Conservation (phyloP, 2,329 filamentous ascomycete genomes). For the Aspergillus glaucus region DNA sequence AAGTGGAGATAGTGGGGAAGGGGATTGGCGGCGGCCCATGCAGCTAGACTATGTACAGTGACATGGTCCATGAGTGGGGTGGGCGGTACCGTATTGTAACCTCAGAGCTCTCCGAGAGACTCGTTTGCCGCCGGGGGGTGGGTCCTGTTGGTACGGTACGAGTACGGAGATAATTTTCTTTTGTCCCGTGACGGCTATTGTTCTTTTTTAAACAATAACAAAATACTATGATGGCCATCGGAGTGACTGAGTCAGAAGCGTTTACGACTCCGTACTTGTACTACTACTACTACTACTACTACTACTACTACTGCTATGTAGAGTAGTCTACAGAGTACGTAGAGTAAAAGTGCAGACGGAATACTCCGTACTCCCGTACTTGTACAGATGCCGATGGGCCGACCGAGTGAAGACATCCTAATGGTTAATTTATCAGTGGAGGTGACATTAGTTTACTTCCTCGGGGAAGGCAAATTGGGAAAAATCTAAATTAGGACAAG, state of each 20-base stretch:
- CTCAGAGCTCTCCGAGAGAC: neutral
- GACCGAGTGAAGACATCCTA: constrained; percentile 3
- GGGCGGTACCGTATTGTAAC: constrained; percentile 2
- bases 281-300: too few relatives aligned
- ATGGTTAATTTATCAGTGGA: neutral
- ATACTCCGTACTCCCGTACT: neutral
- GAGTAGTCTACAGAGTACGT: neutral
- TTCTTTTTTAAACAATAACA: too few relatives aligned
- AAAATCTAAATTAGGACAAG: neutral
- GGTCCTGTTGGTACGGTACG: neutral
- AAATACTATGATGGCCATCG: too few relatives aligned
- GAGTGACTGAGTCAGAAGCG: too few relatives aligned
- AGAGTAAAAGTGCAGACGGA: neutral
- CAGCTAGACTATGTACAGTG: constrained; percentile 18
- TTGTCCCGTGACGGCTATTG: too few relatives aligned
- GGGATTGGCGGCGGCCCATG: constrained; percentile 31
- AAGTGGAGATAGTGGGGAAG: constrained; percentile 18
- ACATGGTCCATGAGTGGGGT: constrained; percentile 21
- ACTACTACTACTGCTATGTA: neutral
- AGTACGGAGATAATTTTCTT: neutral
- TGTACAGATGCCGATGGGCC: constrained; percentile 11
- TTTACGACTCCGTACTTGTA: too few relatives aligned
- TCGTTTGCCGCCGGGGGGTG: neutral
- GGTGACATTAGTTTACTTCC: neutral
- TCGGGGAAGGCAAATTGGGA: neutral